A percentile compares a stretch with the other conserved stretches of the same genome.
Evolutionary conservation across 805 yeast genomes (phyloP).

Genomic region (Scheffersomyces spartinae): DNA sequence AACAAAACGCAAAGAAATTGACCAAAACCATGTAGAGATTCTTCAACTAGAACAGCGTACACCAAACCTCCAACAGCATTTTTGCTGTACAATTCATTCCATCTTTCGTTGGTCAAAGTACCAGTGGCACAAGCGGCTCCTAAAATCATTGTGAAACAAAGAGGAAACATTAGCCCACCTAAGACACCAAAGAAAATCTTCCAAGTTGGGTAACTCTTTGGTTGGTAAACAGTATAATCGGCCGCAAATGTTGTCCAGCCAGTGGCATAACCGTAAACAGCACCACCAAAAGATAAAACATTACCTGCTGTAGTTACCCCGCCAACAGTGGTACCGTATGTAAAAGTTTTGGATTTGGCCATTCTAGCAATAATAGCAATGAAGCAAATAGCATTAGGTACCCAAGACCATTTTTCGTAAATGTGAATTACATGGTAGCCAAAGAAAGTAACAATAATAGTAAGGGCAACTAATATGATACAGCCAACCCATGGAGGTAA

Average conservation of each 20-base stretch:
- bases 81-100: constrained; percentile 16
- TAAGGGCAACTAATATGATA: constrained; percentile 53
- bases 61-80: constrained; percentile 24
- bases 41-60: constrained; percentile 15
- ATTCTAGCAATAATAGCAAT: constrained; percentile 71
- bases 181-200: constrained; percentile 15
- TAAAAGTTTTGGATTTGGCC: constrained; percentile 53
- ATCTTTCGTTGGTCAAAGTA: constrained; percentile 11
- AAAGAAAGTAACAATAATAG: constrained; percentile 65
- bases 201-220: constrained; percentile 12
- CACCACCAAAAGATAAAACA: constrained; percentile 14
- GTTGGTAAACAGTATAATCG: constrained; percentile 20
- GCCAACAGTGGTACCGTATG: constrained; percentile 30
- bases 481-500: constrained; percentile 92
- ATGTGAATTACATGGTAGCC: constrained; percentile 76
- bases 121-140: constrained; percentile 23
- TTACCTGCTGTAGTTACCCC: constrained; percentile 17
- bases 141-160: constrained; percentile 15
- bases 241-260: constrained; percentile 23
- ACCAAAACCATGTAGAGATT: constrained; percentile 19
- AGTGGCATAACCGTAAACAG: constrained; percentile 17
- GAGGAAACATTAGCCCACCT: constrained; percentile 14
- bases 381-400: constrained; percentile 66
- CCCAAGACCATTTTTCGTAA: constrained; percentile 82
- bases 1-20: constrained; percentile 19